Percentiles rank a stretch among this genome's conserved stretches.
These are phyloP conservation scores for Bruguiera gymnorhiza DNA, from an alignment of 345 rosid species.

Conservation along the genomic window DNA sequence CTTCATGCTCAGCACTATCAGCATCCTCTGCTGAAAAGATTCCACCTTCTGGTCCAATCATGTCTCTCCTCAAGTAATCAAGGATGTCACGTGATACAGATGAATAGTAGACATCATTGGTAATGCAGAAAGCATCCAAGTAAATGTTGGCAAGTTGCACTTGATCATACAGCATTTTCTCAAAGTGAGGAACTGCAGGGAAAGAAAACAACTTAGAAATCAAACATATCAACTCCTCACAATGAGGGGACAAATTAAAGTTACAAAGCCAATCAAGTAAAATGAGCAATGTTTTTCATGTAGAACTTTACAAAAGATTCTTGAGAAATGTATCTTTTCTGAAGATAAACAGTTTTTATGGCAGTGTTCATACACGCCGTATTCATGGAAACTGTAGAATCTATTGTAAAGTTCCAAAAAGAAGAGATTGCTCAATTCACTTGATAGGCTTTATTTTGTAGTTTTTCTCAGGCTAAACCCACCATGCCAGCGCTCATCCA, in stretches of 20 bases:
- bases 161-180: slow-evolving; percentile 93
- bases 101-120: slow-evolving; percentile 63
- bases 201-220: slow-evolving; percentile 9
- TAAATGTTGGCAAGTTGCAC: slow-evolving; percentile 80
- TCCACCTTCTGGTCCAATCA: slow-evolving; percentile 80
- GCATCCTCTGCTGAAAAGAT: slow-evolving; percentile 95
- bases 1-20: slow-evolving; percentile 70
- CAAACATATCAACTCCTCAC: background rate
- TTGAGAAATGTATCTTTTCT: background rate
- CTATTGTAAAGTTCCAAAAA: background rate
- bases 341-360: slow-evolving; percentile 55
- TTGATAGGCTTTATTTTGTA: background rate
- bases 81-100: slow-evolving; percentile 62
- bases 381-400: slow-evolving; percentile 58
- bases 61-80: slow-evolving; percentile 87
- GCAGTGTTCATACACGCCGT: slow-evolving; percentile 89
- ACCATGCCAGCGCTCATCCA: slow-evolving; percentile 97
- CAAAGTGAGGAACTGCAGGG: slow-evolving; percentile 94
- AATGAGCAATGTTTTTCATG: background rate
- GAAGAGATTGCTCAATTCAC: background rate
- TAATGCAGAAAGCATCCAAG: slow-evolving; percentile 71
- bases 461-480: slow-evolving; percentile 18
- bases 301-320: slow-evolving; percentile 1
- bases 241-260: background rate
- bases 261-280: background rate